Evolutionary conservation across 1,284 basidiomycete genomes (phyloP), one percentile per base, ranked within the genome.

Genomic region (Bondarzewia mesenterica): DNA sequence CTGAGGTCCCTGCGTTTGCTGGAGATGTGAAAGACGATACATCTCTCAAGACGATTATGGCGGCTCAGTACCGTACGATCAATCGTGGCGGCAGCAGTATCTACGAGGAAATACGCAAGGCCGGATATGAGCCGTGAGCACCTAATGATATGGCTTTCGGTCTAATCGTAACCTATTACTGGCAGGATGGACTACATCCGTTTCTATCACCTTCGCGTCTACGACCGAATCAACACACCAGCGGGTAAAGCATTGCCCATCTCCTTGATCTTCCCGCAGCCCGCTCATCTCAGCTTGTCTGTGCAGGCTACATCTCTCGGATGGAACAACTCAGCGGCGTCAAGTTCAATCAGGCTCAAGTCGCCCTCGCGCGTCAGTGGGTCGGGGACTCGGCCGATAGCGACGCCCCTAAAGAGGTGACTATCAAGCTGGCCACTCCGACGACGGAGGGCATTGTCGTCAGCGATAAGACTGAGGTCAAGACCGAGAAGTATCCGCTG

Each of bases 141-240:
- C 15, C 15, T 41, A n/a, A n/a, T n/a, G n/a, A 35, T n/a, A n/a
- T 43, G 2, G 4, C 14, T 20, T 41, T n/a, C 26, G 42, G 16
- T 10, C 37, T n/a, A n/a, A 10, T 0, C 16, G 8, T 14, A 29
- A 7, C 39, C n/a, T n/a, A 42, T 39, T 18, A 41, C 36, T 41
- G 4, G 52, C 54, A 91, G 89, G 39, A 63, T 74, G 62, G 83
- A 87, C 53, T 90, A 85, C 63, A 86, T 90, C 55, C 77, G 85
- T 16, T 91, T 95, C 74, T 96, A 89, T 68, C 91, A 96, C 65
- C 72, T 97, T 27, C 78, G 93, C 37, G 74, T 84, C 2, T 96
- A 94, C 63, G 94, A 97, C 62, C 77, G 93, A 25, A 91, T 97
- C 65, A 94, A 94, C 61, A 83, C 84, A 0, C 91, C 89, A 3